A percentile compares a stretch with the other conserved stretches of the same genome.
Evolutionary conservation across 139 green algal species (phyloP).

Genomic region (Chlamydomonas schloesseri): DNA sequence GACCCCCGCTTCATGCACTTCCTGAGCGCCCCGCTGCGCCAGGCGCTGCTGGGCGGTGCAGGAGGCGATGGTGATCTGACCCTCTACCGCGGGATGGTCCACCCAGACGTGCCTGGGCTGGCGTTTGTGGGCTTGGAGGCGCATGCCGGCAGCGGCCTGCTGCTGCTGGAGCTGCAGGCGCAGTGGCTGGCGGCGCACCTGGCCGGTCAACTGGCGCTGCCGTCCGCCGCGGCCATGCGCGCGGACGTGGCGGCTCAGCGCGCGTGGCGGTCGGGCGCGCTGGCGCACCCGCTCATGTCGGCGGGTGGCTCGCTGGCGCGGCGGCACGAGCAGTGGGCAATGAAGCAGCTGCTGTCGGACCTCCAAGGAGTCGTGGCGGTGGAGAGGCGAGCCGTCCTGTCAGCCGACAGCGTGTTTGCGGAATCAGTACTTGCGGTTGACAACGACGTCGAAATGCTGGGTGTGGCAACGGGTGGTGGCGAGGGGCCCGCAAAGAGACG

Average conservation of each 20-base stretch:
- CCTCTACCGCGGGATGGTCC: conserved; percentile 11
- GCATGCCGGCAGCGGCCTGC: not conserved
- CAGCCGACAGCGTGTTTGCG: not conserved
- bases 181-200: conserved; percentile 37
- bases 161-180: conserved; percentile 33
- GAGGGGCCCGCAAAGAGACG: not conserved
- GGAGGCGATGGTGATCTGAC: not conserved
- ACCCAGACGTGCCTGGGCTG: conserved; percentile 27
- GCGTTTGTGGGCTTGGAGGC: conserved; percentile 19
- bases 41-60: not conserved
- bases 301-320: not conserved
- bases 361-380: not conserved
- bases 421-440: not conserved
- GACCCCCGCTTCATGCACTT: conserved; percentile 37
- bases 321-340: not conserved
- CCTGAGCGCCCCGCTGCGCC: not conserved
- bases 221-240: not conserved
- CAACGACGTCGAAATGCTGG: too few species aligned
- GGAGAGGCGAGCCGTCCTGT: not conserved
- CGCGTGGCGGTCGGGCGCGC: not conserved
- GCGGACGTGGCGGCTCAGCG: not conserved
- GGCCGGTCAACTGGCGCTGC: not conserved
- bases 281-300: conserved; percentile 7
- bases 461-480: too few species aligned
- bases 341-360: conserved; percentile 13